These are phyloP conservation scores for Boehmeria nivea DNA, from an alignment of 306 rosid species.

Conservation along the genomic window DNA sequence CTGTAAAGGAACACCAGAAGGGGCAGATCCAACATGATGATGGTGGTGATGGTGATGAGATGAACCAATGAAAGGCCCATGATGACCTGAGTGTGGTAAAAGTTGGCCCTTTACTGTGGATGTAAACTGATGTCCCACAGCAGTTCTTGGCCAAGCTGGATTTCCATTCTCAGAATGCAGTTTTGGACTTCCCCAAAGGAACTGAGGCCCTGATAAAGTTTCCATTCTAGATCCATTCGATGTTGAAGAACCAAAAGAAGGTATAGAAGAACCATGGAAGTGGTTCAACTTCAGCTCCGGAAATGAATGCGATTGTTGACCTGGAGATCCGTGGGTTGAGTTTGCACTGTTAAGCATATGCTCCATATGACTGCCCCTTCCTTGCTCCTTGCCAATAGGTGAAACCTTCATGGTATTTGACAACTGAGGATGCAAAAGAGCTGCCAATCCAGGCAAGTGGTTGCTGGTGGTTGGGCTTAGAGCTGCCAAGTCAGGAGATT, in stretches of 20 bases:
- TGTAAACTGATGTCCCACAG: slow-evolving; percentile 55
- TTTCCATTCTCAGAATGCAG: slow-evolving; percentile 49
- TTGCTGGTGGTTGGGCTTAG: slow-evolving; percentile 55
- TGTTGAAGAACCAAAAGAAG: slow-evolving; percentile 49
- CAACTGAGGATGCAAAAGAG: slow-evolving; percentile 62
- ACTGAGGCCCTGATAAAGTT: slow-evolving; percentile 83
- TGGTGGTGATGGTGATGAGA: slow-evolving; percentile 42
- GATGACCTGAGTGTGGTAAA: slow-evolving; percentile 42
- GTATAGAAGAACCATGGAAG: slow-evolving; percentile 46
- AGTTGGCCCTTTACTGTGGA: slow-evolving; percentile 63
- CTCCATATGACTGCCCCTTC: slow-evolving; percentile 43
- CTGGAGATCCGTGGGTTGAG: slow-evolving; percentile 47
- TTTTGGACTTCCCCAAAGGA: slow-evolving; percentile 92
- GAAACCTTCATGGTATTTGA: slow-evolving; percentile 60
- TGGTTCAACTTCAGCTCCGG: slow-evolving; percentile 55
- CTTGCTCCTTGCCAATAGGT: slow-evolving; percentile 76
- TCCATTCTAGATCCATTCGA: slow-evolving; percentile 62
- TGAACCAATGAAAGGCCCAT: slow-evolving; percentile 54
- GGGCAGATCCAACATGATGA: slow-evolving; percentile 92
- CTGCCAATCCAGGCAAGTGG: slow-evolving; percentile 71
- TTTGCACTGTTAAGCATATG: slow-evolving; percentile 43
- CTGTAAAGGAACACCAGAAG: slow-evolving; percentile 69
- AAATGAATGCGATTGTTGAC: slow-evolving; percentile 61
- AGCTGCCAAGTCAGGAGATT: slow-evolving; percentile 55
- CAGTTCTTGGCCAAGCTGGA: slow-evolving; percentile 58